phyloP scores from a whole-genome alignment of 2,329 filamentous ascomycete species.

The Fusarium palustre region DNA sequence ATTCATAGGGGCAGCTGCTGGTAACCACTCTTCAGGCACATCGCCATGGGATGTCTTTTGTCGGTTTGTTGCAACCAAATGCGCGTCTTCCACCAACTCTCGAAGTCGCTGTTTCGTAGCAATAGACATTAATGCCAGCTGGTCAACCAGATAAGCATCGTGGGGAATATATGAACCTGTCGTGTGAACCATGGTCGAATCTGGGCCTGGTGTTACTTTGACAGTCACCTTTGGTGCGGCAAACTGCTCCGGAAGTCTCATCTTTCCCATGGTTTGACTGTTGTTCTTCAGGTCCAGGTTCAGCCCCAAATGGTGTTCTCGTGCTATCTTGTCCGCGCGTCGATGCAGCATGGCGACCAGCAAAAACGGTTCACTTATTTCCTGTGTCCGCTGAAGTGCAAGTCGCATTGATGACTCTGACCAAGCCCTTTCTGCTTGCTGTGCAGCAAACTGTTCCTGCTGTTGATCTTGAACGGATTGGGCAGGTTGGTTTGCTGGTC shows the following conservation, averaged over 20 bases:
- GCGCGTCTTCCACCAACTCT: conserved; percentile 81
- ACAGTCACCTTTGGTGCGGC: conserved; percentile 65
- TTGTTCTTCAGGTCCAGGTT: conserved; percentile 67
- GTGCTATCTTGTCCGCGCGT: conserved; percentile 68
- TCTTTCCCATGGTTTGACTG: conserved; percentile 58
- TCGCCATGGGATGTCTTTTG: conserved; percentile 83
- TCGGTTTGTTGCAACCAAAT: conserved; percentile 75
- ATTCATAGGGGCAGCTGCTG: conserved; percentile 71
- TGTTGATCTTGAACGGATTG: conserved; percentile 58
- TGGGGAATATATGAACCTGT: conserved; percentile 78
- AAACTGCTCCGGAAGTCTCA: conserved; percentile 63
- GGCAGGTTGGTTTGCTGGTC: conserved; percentile 72
- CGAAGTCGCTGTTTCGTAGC: conserved; percentile 84
- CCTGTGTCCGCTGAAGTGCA: conserved; percentile 72
- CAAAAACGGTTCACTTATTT: conserved; percentile 80
- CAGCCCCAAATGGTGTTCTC: conserved; percentile 67
- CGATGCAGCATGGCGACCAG: conserved; percentile 70
- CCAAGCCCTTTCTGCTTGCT: conserved; percentile 74
- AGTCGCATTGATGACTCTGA: conserved; percentile 71
- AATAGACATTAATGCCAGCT: conserved; percentile 84
- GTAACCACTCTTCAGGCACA: conserved; percentile 79
- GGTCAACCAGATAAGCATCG: conserved; percentile 81
- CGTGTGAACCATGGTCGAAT: conserved; percentile 72
- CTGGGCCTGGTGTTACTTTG: conserved; percentile 67
- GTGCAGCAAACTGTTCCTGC: conserved; percentile 74